Base-by-base conservation (phyloP, 2,329 filamentous ascomycete genomes). In the Fusarium algeriense region DNA sequence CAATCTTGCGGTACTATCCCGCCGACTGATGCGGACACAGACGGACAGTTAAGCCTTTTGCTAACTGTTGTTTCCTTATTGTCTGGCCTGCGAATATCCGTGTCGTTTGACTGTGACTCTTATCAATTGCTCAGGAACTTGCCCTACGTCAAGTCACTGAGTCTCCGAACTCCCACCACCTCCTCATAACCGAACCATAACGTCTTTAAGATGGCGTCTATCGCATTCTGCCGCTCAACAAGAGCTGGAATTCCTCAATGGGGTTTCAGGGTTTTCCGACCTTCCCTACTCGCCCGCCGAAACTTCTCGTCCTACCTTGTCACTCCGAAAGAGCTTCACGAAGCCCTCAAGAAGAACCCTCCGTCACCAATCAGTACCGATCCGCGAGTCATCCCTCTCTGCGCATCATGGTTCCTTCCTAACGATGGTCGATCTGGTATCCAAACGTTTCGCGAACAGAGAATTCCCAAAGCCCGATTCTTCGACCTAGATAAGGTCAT, bases 401-500 rank as follows among this genome's bases (percentile, higher is more conserved):
- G 95, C 82, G 96, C 95, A 49, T 89, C 94, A 28, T 99, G 96
- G 96, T 99, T 98, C 79, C 89, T 99, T 70, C 96, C 96, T 70
- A 98, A 97, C 81, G 95, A 97, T 74, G 89, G 89, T 58, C 91
- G 94, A 68, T 93, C 89, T 53, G 96, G 96, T 58, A 89, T 92
- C 74, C 87, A 96, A 71, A 90, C 91, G 45, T 99, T 95, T 85
- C 89, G 90, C 73, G 88, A 93, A 79, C 89, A 91, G 78, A 93
- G 94, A 76, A 96, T 99, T 70, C 95, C 95, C 26, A 91, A 91
- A 77, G 92, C 96, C 2, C 92, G 94, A 35, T 99, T 98, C 88
- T 99, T 99, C 81, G 95, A 99, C 81, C 87, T 99, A 58, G 96
- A 99, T 82, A 93, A 90, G 76, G 89, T 97, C 79, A 94, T 96